phyloP scores from a whole-genome alignment of 202 grass and related monocot species.

The Panicum virgatum region DNA sequence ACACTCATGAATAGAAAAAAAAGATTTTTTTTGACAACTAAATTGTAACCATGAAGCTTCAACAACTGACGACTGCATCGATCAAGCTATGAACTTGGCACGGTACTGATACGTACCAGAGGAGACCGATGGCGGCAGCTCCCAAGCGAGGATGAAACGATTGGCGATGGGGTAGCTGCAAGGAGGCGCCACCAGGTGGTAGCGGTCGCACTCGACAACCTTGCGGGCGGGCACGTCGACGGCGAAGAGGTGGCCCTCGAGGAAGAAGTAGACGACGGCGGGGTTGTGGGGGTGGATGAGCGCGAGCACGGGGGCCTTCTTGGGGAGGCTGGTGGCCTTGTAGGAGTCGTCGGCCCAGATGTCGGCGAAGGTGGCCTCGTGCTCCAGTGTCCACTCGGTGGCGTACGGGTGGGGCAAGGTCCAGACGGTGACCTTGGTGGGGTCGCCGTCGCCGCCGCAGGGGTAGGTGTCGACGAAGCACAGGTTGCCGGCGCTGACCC shows the following conservation, averaged over 20 bases:
- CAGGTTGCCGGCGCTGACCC: not conserved
- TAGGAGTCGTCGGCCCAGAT: conserved; percentile 9
- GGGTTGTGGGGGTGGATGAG: conserved; percentile 30
- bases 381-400: not conserved
- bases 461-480: conserved; percentile 7
- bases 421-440: not conserved
- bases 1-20: too few relatives aligned
- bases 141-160: conserved; percentile 7
- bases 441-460: too few relatives aligned
- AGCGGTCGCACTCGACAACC: conserved; percentile 14
- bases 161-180: not conserved
- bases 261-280: conserved; percentile 28
- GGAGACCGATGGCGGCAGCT: conserved; percentile 9
- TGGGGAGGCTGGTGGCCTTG: not conserved
- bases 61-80: not conserved
- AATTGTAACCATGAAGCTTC: not conserved
- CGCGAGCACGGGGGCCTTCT: not conserved
- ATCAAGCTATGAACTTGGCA: not conserved
- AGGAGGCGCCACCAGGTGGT: conserved; percentile 23
- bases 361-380: conserved; percentile 10
- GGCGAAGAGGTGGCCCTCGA: not conserved
- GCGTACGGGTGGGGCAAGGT: not conserved
- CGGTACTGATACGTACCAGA: not conserved
- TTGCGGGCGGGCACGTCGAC: not conserved
- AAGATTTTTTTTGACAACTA: not conserved